Evolutionary conservation across 768 basidiomycete species (phyloP).

Genomic region (Chalciporus pseudorubinellus): DNA sequence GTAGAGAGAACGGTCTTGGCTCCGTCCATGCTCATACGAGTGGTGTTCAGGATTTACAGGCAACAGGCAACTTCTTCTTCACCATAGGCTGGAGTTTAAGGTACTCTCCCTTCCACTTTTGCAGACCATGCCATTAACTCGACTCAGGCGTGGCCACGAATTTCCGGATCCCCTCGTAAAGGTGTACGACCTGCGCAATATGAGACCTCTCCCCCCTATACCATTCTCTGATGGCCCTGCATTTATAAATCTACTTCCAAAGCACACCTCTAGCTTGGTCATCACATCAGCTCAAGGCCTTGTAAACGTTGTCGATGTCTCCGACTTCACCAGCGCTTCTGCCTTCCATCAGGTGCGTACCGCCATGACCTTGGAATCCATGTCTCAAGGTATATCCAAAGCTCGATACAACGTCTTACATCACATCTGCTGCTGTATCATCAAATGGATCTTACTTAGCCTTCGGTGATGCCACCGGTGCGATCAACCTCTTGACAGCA

Average conservation of each 20-base stretch:
- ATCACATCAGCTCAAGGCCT: conserved; percentile 80
- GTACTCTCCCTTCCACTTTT: conserved; percentile 37
- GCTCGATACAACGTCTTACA: conserved; percentile 71
- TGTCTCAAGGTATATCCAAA: conserved; percentile 27
- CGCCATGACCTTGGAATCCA: background rate
- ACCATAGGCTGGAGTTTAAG: conserved; percentile 87
- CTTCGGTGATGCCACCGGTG: conserved; percentile 85
- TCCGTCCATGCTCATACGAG: conserved; percentile 76
- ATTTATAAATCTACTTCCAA: conserved; percentile 80
- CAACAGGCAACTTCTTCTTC: conserved; percentile 74
- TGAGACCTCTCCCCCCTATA: conserved; percentile 80
- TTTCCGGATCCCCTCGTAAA: conserved; percentile 91
- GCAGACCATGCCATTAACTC: conserved; percentile 8
- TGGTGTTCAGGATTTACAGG: conserved; percentile 80
- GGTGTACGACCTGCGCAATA: conserved; percentile 83
- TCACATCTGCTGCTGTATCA: conserved; percentile 80
- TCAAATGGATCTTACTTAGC: conserved; percentile 89
- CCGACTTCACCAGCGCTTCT: conserved; percentile 60
- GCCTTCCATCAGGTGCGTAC: conserved; percentile 77
- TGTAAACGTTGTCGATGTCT: conserved; percentile 80
- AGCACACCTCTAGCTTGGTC: conserved; percentile 67
- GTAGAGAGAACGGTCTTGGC: conserved; percentile 47
- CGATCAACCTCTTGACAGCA: conserved; percentile 78
- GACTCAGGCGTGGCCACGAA: conserved; percentile 75
- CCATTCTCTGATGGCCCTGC: conserved; percentile 85